Percentiles rank a stretch among this genome's conserved stretches.
These are phyloP conservation scores for Monosporascus sp. DNA, from an alignment of 2,329 filamentous ascomycete genomes.

Conservation along the genomic window DNA sequence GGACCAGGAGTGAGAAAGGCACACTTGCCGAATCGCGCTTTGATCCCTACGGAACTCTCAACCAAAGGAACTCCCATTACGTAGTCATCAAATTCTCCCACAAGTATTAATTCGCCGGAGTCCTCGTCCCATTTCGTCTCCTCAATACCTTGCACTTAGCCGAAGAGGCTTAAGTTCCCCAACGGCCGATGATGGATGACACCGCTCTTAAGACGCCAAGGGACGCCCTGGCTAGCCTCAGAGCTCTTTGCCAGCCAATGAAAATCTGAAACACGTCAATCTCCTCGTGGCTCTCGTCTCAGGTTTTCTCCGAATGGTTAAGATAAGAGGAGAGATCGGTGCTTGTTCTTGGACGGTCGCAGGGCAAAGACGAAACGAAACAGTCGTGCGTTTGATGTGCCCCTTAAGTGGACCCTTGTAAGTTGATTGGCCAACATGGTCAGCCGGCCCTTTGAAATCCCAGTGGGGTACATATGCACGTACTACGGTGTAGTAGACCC, in stretches of 20 bases:
- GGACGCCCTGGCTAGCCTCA: not conserved
- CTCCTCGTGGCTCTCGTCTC: not conserved
- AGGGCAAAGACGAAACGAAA: constrained; percentile 22
- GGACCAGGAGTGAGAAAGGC: not conserved
- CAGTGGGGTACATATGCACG: too few species aligned
- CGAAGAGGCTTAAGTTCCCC: not conserved
- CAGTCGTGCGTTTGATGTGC: constrained; percentile 22
- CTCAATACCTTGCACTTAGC: not conserved
- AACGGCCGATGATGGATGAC: not conserved
- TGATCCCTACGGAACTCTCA: not conserved
- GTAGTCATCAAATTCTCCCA: too few species aligned
- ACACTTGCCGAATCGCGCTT: not conserved
- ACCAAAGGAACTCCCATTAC: too few species aligned
- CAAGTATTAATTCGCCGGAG: not conserved
- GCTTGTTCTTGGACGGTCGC: not conserved
- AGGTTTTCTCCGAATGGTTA: not conserved
- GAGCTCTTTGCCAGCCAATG: not conserved
- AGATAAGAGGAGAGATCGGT: not conserved
- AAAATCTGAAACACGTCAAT: not conserved
- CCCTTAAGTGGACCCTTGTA: constrained; percentile 7
- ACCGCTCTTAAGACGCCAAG: not conserved
- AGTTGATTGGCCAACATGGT: constrained; percentile 8
- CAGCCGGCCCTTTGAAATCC: too few species aligned
- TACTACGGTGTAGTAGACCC: too few species aligned
- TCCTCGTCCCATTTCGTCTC: not conserved